These are phyloP conservation scores for Podospora didyma DNA, from an alignment of 495 filamentous ascomycete genomes.

Conservation along the genomic window DNA sequence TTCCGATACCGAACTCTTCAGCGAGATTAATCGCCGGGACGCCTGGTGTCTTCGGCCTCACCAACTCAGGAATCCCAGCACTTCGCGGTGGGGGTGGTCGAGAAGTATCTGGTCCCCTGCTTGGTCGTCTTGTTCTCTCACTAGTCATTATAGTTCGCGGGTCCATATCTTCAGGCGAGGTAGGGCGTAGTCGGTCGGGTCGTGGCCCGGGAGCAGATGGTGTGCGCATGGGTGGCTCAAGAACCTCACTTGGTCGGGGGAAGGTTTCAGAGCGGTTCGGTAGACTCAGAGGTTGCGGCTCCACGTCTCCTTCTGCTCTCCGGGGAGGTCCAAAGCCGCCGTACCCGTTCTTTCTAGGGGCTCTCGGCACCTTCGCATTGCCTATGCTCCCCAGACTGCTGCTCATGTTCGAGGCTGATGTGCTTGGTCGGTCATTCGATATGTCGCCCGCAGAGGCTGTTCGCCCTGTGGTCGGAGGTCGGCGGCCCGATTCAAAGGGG, in stretches of 20 bases:
- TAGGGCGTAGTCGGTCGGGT: constrained; percentile 31
- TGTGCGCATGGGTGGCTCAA: constrained; percentile 37
- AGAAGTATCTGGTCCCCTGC: constrained; percentile 45
- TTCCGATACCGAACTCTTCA: constrained; percentile 49
- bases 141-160: constrained; percentile 15
- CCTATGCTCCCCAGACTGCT: constrained; percentile 32
- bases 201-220: constrained; percentile 42
- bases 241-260: constrained; percentile 36
- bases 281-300: constrained; percentile 33
- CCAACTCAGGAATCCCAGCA: constrained; percentile 22
- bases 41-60: constrained; percentile 29
- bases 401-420: constrained; percentile 40
- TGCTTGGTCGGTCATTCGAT: constrained; percentile 31
- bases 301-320: constrained; percentile 25
- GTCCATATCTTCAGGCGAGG: constrained; percentile 23
- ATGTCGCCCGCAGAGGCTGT: constrained; percentile 13
- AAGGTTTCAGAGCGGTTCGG: constrained; percentile 54
- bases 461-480: constrained; percentile 22
- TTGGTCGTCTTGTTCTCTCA: constrained; percentile 36
- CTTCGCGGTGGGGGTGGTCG: constrained; percentile 46
- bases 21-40: constrained; percentile 45
- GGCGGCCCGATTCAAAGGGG: constrained; percentile 52
- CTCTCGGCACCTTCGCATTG: constrained; percentile 30
- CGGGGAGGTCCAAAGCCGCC: constrained; percentile 43
- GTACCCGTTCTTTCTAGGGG: constrained; percentile 46